Base-by-base conservation (phyloP, 2,329 filamentous ascomycete species). In the Coleophoma eucalyptorum region DNA sequence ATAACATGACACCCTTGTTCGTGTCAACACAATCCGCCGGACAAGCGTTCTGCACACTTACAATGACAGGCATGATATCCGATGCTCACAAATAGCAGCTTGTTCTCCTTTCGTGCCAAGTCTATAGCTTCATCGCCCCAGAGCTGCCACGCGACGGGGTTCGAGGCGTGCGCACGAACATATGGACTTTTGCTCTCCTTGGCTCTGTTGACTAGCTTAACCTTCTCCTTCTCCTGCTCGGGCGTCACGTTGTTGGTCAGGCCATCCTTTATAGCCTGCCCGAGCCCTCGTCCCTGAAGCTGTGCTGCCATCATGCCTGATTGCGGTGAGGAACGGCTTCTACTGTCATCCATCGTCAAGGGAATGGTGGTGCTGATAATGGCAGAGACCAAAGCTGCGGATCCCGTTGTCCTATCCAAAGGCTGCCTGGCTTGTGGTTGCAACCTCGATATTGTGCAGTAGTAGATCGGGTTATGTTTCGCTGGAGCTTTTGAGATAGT, bases 11-110 rank as follows among this genome's bases (percentile, higher is more conserved):
- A 90, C 75, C 87, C 87, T 90, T 50, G 8, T 18, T 19, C 18
- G 10, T 16, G 32, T 58, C 37, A 47, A 46, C 47, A 19, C 19
- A 15, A 46, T 20, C 18, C 41, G 16, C 40, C 20, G 8, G 7
- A 20, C 21, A 12, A 18, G 33, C 18, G 43, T 13, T 41, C 7
- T 34, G 47, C 21, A 21, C 38, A 75, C 87, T 66, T 72, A 94
- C 94, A 96, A 73, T 97, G 93, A 67, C 94, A 97, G 40, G 94
- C 91, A 18, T 88, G 88, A 74, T 96, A 99, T 45, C 94, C 94
- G 63, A 97, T 92, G 67, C 93, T 95, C 55, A 97, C 76, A 65
- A 97, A 97, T 53, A 99, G 85, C 52, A 96, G 77, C 63, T 91
- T 89, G 69, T 97, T 95, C 60, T 92, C 83, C 60, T 77, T 81